Evolutionary conservation across 129 eudicot genomes (phyloP).

Genomic region (Calendula officinalis): DNA sequence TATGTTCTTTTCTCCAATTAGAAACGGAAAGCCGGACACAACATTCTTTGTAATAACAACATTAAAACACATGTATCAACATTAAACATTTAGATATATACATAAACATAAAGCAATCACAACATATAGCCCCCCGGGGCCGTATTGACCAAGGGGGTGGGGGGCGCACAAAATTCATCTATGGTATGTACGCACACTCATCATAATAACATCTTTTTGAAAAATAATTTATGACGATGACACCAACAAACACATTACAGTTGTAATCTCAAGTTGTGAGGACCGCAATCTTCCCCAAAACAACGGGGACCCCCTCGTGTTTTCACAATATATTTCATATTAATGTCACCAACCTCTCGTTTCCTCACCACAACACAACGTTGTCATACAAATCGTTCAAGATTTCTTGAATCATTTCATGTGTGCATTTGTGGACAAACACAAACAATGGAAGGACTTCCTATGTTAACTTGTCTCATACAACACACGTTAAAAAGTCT

Average conservation of each 20-base stretch:
- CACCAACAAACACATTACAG: constrained; percentile 32
- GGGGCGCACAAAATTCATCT: background rate
- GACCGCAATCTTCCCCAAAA: constrained; percentile 28
- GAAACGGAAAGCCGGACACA: background rate
- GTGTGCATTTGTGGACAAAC: constrained; percentile 11
- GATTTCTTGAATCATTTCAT: constrained; percentile 26
- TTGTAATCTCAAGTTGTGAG: constrained; percentile 33
- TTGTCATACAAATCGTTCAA: constrained; percentile 30
- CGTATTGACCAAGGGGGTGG: constrained; percentile 16
- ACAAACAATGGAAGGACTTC: constrained; percentile 79
- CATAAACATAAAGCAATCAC: background rate
- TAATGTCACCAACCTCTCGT: constrained; percentile 24
- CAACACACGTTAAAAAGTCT: constrained; percentile 81
- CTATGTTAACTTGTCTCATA: constrained; percentile 73
- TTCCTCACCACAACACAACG: constrained; percentile 33
- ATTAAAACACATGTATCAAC: background rate
- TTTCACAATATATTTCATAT: constrained; percentile 23
- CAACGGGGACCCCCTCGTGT: constrained; percentile 31
- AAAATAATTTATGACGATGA: constrained; percentile 36
- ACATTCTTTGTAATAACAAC: background rate
- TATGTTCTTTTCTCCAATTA: too few species aligned
- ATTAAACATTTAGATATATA: background rate
- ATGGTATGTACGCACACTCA: constrained; percentile 11
- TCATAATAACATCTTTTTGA: constrained; percentile 39
- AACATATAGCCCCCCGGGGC: constrained; percentile 6